These are phyloP conservation scores for Alopecurus myosuroides DNA, from an alignment of 176 grass and related monocot genomes.

Conservation along the genomic window DNA sequence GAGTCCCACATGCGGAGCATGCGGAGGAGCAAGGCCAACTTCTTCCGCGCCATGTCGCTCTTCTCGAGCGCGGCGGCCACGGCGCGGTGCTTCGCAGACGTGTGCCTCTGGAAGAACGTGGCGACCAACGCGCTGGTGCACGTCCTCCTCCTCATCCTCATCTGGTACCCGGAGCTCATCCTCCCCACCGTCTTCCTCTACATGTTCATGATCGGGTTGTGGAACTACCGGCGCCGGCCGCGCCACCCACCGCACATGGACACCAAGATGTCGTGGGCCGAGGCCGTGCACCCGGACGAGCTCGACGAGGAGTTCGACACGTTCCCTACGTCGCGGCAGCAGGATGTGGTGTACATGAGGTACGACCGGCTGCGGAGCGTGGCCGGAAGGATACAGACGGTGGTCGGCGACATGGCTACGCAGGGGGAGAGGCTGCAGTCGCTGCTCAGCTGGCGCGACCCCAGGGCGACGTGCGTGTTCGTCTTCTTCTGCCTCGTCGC, in stretches of 20 bases:
- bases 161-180: slow-evolving; percentile 90
- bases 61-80: slow-evolving; percentile 38
- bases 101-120: slow-evolving; percentile 81
- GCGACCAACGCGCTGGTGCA: slow-evolving; percentile 73
- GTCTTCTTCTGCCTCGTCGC: slow-evolving; percentile 67
- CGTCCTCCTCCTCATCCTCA: slow-evolving; percentile 74
- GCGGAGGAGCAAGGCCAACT: slow-evolving; percentile 95
- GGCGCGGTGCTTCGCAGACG: slow-evolving; percentile 59
- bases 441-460: slow-evolving; percentile 79
- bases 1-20: slow-evolving; percentile 98
- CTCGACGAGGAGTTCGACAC: slow-evolving; percentile 98
- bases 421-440: slow-evolving; percentile 81
- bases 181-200: slow-evolving; percentile 92
- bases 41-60: slow-evolving; percentile 75
- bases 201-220: slow-evolving; percentile 84
- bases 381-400: slow-evolving; percentile 78
- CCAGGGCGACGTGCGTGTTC: slow-evolving; percentile 68
- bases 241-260: slow-evolving; percentile 90
- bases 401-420: slow-evolving; percentile 86
- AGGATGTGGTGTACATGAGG: slow-evolving; percentile 70
- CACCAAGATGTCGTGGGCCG: slow-evolving; percentile 69
- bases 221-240: slow-evolving; percentile 65
- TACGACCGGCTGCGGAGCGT: slow-evolving; percentile 85
- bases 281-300: slow-evolving; percentile 68
- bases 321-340: slow-evolving; percentile 64